Evolutionary conservation across 768 basidiomycete genomes (phyloP).

Genomic region (Suillus lakei): DNA sequence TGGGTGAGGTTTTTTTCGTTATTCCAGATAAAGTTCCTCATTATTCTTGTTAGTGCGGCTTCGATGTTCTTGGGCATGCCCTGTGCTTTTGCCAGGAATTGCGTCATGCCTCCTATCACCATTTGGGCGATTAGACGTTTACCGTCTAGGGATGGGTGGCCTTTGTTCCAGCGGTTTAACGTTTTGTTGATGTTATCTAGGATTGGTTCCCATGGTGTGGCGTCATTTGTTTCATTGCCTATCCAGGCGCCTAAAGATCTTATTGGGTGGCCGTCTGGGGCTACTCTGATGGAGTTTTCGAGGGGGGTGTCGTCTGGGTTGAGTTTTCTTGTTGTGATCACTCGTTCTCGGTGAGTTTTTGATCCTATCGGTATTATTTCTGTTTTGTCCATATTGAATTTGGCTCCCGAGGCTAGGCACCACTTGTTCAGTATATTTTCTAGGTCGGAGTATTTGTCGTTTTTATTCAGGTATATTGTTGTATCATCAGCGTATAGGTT

Average conservation of each 20-base stretch:
- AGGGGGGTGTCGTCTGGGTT: background rate
- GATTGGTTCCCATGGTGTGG: background rate
- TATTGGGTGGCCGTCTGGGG: background rate
- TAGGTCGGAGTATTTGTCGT: conserved; percentile 12
- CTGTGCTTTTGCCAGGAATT: background rate
- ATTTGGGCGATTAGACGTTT: background rate
- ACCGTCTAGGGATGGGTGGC: background rate
- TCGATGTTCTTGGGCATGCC: background rate
- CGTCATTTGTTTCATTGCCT: background rate
- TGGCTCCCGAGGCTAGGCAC: conserved; percentile 17
- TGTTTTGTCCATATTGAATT: conserved; percentile 28
- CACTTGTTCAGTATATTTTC: conserved; percentile 16
- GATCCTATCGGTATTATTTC: conserved; percentile 21
- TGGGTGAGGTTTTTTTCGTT: background rate
- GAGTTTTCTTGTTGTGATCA: background rate
- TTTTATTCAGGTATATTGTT: conserved; percentile 22
- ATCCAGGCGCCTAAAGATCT: background rate
- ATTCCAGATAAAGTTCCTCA: background rate
- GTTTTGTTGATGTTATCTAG: background rate
- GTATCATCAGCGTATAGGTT: conserved; percentile 3
- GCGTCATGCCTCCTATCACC: background rate
- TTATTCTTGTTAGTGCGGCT: background rate
- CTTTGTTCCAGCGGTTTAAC: background rate
- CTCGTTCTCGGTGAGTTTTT: background rate
- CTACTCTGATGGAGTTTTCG: no score